Percentiles rank a stretch among this genome's conserved stretches.
Evolutionary conservation across 768 basidiomycete species (phyloP).

Genomic region (Suillus brevipes): DNA sequence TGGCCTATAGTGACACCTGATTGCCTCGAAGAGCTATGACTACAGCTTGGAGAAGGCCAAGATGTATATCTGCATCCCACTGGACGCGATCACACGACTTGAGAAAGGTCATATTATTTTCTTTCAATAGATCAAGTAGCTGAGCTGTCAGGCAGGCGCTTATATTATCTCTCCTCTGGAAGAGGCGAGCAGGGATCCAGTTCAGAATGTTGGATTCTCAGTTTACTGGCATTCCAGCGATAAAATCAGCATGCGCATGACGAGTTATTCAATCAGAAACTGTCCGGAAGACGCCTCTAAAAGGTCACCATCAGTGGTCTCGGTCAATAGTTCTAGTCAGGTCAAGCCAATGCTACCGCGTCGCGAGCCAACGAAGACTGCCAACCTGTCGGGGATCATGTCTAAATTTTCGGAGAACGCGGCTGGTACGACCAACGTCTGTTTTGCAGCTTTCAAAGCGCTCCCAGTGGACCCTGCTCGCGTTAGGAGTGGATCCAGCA

Average conservation of each 20-base stretch:
- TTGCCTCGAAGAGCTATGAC: constrained; percentile 68
- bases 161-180: constrained; percentile 95
- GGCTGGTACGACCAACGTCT: constrained; percentile 37
- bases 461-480: constrained; percentile 68
- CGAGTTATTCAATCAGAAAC: constrained; percentile 87
- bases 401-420: constrained; percentile 39
- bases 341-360: constrained; percentile 2
- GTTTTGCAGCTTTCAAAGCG: constrained; percentile 78
- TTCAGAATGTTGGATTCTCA: constrained; percentile 87
- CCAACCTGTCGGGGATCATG: constrained; percentile 33
- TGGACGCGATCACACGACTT: constrained; percentile 75
- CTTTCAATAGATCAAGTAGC: neutral
- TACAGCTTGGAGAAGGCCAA: constrained; percentile 92
- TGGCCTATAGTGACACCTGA: neutral
- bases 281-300: constrained; percentile 37
- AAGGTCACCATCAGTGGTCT: neutral
- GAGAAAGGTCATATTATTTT: constrained; percentile 60
- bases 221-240: constrained; percentile 75
- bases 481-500: constrained; percentile 40
- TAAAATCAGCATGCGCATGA: constrained; percentile 68
- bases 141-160: constrained; percentile 54
- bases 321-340: neutral
- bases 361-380: constrained; percentile 9
- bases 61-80: constrained; percentile 84
- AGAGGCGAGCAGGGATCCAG: constrained; percentile 84